Conservation (phyloP, 1,139 yeast genomes). For the Saccharomyces hybrid region DNA sequence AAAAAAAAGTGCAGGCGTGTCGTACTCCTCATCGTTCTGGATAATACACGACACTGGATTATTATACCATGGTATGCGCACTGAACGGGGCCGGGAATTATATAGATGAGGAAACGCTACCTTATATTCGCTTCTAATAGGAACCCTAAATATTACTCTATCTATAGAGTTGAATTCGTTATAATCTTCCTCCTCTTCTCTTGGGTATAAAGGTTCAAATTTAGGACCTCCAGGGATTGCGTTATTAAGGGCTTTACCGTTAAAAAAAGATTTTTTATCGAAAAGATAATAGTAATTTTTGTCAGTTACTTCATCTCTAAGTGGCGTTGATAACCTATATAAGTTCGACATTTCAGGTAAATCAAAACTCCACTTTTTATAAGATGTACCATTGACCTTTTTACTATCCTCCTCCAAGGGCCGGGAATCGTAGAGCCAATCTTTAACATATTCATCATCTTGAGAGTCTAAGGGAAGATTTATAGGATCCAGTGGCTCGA, state of each 20-base stretch:
- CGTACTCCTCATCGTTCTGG: slow-evolving; percentile 40
- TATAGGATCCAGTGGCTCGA: slow-evolving; percentile 65
- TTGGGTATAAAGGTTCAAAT: slow-evolving; percentile 80
- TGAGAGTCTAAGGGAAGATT: slow-evolving; percentile 53
- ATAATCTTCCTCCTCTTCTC: slow-evolving; percentile 66
- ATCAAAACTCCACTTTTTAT: slow-evolving; percentile 62
- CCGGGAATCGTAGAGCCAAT: slow-evolving; percentile 75
- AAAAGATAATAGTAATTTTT: slow-evolving; percentile 60
- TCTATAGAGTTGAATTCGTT: slow-evolving; percentile 88
- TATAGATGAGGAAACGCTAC: slow-evolving; percentile 83
- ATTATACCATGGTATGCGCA: slow-evolving; percentile 53
- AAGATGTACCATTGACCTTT: slow-evolving; percentile 62
- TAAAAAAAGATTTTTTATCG: slow-evolving; percentile 68
- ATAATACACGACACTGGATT: slow-evolving; percentile 48
- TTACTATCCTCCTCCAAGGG: slow-evolving; percentile 57
- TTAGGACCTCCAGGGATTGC: slow-evolving; percentile 95
- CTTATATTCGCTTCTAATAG: slow-evolving; percentile 71
- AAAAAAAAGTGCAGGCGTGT: slow-evolving; percentile 50
- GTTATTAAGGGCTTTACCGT: slow-evolving; percentile 82
- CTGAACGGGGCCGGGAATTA: slow-evolving; percentile 67
- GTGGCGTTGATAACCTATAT: slow-evolving; percentile 58
- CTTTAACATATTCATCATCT: slow-evolving; percentile 51
- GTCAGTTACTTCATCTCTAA: slow-evolving; percentile 48
- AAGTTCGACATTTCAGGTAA: slow-evolving; percentile 57
- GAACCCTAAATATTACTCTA: slow-evolving; percentile 70